Evolutionary conservation across 768 basidiomycete genomes (phyloP), one percentile per base, ranked within the genome.

Genomic region (Suillus ampliporus): DNA sequence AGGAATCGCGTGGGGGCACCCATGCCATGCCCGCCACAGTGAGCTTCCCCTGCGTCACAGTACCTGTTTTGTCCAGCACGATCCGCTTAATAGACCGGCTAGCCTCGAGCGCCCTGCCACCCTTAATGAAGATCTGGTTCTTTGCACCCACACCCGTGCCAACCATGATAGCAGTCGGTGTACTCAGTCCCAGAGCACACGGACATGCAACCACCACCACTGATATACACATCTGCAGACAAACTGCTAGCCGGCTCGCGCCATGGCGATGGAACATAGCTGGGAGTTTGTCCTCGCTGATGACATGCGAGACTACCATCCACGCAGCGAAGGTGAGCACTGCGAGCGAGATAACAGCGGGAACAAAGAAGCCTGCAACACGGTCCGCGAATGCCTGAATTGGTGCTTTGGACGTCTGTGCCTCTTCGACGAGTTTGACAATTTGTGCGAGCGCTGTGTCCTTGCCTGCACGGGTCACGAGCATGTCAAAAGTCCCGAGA

Each of bases 121-220:
- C 96, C 74, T 99, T 99, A 86, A 99, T 99, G 51, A 99, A 79
- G 63, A 99, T 99, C 0, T 97, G 97, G 69, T 99, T 97, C 79
- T 91, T 86, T 10, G 97, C 97, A 2, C 97, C 97, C 61, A 99
- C 88, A 1, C 97, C 97, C 0, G 97, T 99, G 19, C 97, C 97
- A 37, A 99, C 97, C 97, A 99, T 99, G 77, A 99, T 95, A 2
- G 97, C 97, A 0, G 97, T 99, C 1, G 97, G 97, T 0, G 97
- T 99, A 60, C 93, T 94, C 62, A 99, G 83, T 5, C 97, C 97
- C 38, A 99, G 84, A 0, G 97, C 97, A 73, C 97, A 99, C 0
- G 97, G 97, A 75, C 97, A 99, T 23, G 97, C 97, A 57, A 99
- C 95, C 54, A 99, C 97, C 63, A 99, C 86, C 65, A 99, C 97